Base-by-base conservation (phyloP, 2,329 filamentous ascomycete species). In the Ophiosphaerella narmari region DNA sequence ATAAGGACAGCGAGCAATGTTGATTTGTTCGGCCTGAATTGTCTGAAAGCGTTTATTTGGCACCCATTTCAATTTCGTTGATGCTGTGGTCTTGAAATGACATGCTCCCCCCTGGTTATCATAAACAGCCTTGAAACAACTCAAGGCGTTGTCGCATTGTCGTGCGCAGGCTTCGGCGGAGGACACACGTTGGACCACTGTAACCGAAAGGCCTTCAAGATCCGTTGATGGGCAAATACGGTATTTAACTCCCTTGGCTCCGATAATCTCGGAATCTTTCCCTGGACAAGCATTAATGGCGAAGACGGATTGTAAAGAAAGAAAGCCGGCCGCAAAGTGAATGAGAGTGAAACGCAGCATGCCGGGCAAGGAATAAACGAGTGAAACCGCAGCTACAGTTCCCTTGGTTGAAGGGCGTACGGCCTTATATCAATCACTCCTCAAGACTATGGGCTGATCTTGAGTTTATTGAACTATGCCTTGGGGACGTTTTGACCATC, bases 111-210 rank as follows among this genome's bases (percentile, higher is more conserved):
- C 56, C 31, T 56, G 48, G 4, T 50, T 63, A 38, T 65, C 59
- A 16, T 62, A 67, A 4, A 67, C 64, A 24, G 62, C 64, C 36
- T 63, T 67, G 50, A 64, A 63, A 49, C 64, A 67, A 36, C 59
- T 48, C 46, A 60, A 51, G 6, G 41, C 50, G 33, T 47, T 32
- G 23, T 64, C 60, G 36, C 62, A 65, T 3, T 57, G 47, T 29
- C 60, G 52, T 29, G 60, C 60, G 43, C 62, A 65, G 26, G 57
- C 59, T 41, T 54, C 51, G 13, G 49, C 54, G 9, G 62, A 64
- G 13, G 54, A 47, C 29, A 65, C 45, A 38, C 51, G 58, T 1
- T 31, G 49, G 3, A 37, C 63, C 14, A 65, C 21, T 16, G 33
- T 39, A 16, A 36, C 38, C 7, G 62, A 58, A 11, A 37, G 39